Conservation (phyloP, 768 basidiomycete species). For the Rhizopogon rudus region DNA sequence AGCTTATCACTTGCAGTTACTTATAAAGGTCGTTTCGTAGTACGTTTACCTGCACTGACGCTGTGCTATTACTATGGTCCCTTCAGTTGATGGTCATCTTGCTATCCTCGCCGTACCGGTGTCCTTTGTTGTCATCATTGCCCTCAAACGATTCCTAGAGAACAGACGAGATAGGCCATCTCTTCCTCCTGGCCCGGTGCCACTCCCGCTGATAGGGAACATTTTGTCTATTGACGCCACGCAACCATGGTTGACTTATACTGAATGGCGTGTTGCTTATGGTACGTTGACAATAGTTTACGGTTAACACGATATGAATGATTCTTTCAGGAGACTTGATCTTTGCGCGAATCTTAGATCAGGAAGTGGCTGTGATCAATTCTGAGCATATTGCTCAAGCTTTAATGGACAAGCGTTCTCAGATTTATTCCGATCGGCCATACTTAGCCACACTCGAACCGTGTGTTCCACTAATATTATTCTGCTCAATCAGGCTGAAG, state of each 20-base stretch:
- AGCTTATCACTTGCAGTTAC: too few species aligned
- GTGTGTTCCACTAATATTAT: neutral
- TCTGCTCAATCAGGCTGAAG: neutral
- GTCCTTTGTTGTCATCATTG: too few species aligned
- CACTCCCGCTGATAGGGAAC: constrained; percentile 29
- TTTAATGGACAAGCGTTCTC: constrained; percentile 24
- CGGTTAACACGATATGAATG: neutral
- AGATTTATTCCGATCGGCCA: constrained; percentile 27
- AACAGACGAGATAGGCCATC: neutral
- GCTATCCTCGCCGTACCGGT: constrained; percentile 43
- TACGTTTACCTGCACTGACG: too few species aligned
- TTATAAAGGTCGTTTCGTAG: too few species aligned
- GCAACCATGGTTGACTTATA: constrained; percentile 26
- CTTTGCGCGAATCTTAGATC: constrained; percentile 22
- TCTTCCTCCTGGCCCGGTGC: constrained; percentile 31
- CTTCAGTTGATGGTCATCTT: constrained; percentile 53
- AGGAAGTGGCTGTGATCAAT: constrained; percentile 29
- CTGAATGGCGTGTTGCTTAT: constrained; percentile 25
- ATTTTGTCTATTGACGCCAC: constrained; percentile 23
- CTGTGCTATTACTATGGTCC: constrained; percentile 32
- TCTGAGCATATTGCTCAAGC: constrained; percentile 26
- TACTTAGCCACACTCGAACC: neutral
- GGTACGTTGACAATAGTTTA: constrained; percentile 1
- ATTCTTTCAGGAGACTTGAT: constrained; percentile 23
- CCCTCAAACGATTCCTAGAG: too few species aligned